Evolutionary conservation across 176 grass and related monocot species (phyloP).

Genomic region (Oryza coarctata): DNA sequence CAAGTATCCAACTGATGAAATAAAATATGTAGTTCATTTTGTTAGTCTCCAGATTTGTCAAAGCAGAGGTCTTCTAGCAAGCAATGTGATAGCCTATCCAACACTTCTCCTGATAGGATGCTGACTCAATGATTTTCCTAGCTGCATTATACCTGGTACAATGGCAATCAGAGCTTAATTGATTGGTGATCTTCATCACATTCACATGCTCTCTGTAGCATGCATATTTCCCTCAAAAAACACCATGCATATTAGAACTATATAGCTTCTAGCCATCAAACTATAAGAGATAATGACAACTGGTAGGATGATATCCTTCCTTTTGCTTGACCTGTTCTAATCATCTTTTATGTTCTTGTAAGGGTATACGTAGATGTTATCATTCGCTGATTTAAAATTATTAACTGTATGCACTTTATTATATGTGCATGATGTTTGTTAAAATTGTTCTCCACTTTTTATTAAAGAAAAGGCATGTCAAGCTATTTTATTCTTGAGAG

Average conservation of each 20-base stretch:
- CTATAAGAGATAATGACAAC: not conserved
- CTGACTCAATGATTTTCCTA: slow-evolving; percentile 33
- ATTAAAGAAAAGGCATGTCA: not conserved
- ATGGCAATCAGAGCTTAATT: slow-evolving; percentile 30
- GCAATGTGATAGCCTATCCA: slow-evolving; percentile 22
- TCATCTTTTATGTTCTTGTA: not conserved
- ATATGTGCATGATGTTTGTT: not conserved
- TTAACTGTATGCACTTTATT: not conserved
- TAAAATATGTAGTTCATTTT: not conserved
- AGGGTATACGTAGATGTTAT: not conserved
- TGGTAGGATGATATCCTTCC: slow-evolving; percentile 19
- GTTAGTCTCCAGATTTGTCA: not conserved
- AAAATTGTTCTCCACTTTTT: not conserved
- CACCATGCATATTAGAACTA: not conserved
- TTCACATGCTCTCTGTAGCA: slow-evolving; percentile 4
- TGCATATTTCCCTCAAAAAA: not conserved
- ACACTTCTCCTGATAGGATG: slow-evolving; percentile 28
- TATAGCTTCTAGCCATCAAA: not conserved
- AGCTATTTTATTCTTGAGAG: not conserved
- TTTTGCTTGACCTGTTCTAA: not conserved
- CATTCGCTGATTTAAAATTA: not conserved
- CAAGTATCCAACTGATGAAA: not conserved
- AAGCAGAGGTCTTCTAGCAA: not conserved
- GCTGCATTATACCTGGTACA: slow-evolving; percentile 21
- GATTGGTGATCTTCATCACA: slow-evolving; percentile 16